A percentile compares a stretch with the other conserved stretches of the same genome.
phyloP scores from a whole-genome alignment of 495 filamentous ascomycete genomes.

The Aspergillus homomorphus region DNA sequence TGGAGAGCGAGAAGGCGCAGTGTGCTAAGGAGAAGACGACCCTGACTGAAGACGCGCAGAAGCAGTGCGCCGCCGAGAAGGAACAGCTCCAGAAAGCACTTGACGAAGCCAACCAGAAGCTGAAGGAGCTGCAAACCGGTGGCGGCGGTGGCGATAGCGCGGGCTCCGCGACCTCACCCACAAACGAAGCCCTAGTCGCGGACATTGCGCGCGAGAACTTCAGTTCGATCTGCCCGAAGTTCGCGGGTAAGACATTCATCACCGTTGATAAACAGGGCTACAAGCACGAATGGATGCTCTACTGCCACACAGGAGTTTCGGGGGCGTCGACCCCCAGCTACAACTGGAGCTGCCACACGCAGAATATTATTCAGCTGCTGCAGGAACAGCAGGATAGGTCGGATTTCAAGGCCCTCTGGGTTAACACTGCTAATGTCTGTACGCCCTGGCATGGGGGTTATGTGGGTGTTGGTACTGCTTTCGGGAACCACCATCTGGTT shows the following conservation, averaged over 20 bases:
- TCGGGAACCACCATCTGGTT: background rate
- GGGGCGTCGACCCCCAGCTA: background rate
- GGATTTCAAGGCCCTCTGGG: background rate
- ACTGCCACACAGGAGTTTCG: background rate
- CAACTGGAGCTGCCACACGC: background rate
- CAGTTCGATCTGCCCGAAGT: background rate
- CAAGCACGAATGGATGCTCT: background rate
- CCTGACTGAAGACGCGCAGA: too few species aligned
- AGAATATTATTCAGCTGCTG: background rate
- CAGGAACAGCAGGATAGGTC: background rate
- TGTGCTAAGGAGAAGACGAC: too few species aligned
- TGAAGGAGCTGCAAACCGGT: background rate
- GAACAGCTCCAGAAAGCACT: background rate
- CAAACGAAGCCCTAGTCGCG: background rate
- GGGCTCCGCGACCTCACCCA: background rate
- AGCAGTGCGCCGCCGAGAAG: background rate
- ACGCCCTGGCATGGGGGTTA: background rate
- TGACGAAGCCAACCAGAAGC: slow-evolving; percentile 4
- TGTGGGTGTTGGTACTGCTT: background rate
- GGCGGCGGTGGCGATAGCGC: background rate
- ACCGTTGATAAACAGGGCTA: background rate
- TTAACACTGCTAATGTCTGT: background rate
- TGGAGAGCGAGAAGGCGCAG: too few species aligned
- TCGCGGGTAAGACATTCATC: background rate
- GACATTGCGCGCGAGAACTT: slow-evolving; percentile 4